Evolutionary conservation across 345 rosid genomes (phyloP).

Genomic region (Ailanthus altissimus): DNA sequence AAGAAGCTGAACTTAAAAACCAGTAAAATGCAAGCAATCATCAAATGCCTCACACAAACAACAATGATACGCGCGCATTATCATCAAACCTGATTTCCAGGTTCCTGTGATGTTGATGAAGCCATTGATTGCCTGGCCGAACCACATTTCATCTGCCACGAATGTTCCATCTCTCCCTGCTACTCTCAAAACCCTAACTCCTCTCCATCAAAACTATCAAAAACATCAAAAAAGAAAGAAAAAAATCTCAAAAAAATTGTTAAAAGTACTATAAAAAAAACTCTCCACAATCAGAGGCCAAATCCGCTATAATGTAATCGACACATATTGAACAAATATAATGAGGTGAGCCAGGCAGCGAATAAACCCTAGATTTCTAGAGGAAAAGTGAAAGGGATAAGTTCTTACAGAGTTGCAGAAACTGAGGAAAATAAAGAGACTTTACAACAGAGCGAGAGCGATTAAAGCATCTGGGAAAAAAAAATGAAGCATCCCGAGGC

Average conservation of each 20-base stretch:
- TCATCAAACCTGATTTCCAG: constrained; percentile 36
- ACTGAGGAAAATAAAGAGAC: constrained; percentile 22
- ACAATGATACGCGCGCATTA: constrained; percentile 1
- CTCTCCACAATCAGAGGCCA: background rate
- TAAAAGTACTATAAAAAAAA: background rate
- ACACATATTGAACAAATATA: background rate
- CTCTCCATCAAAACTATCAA: constrained; percentile 24
- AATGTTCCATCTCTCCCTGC: constrained; percentile 37
- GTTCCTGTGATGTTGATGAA: constrained; percentile 36
- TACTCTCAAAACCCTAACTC: constrained; percentile 27
- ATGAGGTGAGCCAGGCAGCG: background rate
- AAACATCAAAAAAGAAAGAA: background rate
- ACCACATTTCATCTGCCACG: constrained; percentile 42
- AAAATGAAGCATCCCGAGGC: constrained; percentile 26
- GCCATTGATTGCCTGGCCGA: constrained; percentile 29
- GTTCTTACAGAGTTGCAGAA: constrained; percentile 7
- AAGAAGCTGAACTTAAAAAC: background rate
- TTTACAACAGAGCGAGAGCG: background rate
- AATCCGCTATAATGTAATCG: background rate
- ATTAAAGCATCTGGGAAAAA: constrained; percentile 26
- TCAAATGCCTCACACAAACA: background rate
- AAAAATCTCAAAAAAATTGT: background rate
- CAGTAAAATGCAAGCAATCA: background rate
- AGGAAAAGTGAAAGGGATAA: background rate
- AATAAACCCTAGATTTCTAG: constrained; percentile 20